Conservation (phyloP, 352 stramenopile species). For the Poterioochromonas sp. region DNA sequence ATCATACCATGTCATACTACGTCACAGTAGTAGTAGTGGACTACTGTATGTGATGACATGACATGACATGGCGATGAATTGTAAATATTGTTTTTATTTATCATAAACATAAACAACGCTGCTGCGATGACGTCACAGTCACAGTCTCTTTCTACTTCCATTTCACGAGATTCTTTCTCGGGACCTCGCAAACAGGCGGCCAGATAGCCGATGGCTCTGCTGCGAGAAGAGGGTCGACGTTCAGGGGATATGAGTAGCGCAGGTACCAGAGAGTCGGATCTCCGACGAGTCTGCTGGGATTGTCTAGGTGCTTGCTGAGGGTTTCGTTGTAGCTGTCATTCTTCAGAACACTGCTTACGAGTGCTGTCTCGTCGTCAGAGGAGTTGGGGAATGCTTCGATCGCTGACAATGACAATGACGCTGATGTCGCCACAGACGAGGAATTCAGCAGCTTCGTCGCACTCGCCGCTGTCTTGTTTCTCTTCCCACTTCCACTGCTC, state of each 20-base stretch:
- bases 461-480: slow-evolving; percentile 8
- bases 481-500: slow-evolving; percentile 8
- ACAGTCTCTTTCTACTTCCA: slow-evolving; percentile 8
- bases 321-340: slow-evolving; percentile 8
- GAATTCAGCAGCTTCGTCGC: slow-evolving; percentile 3
- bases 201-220: slow-evolving; percentile 7
- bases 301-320: slow-evolving; percentile 8
- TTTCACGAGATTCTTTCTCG: slow-evolving; percentile 10
- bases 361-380: slow-evolving; percentile 7
- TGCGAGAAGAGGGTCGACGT: slow-evolving; percentile 7
- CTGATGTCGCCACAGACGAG: slow-evolving; percentile 2
- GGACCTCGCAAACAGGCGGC: neutral
- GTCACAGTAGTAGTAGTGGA: slow-evolving; percentile 11
- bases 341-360: slow-evolving; percentile 7
- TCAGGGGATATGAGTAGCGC: slow-evolving; percentile 8
- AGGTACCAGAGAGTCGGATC: slow-evolving; percentile 8
- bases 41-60: slow-evolving; percentile 13
- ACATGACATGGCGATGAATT: slow-evolving; percentile 13
- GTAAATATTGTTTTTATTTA: slow-evolving; percentile 19
- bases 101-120: slow-evolving; percentile 15
- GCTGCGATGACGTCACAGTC: slow-evolving; percentile 7
- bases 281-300: slow-evolving; percentile 7
- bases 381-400: slow-evolving; percentile 10
- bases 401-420: slow-evolving; percentile 10
- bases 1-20: slow-evolving; percentile 14